A percentile compares a stretch with the other conserved stretches of the same genome.
These are phyloP conservation scores for Phytophthora rubi DNA, from an alignment of 352 stramenopile genomes.

Conservation along the genomic window DNA sequence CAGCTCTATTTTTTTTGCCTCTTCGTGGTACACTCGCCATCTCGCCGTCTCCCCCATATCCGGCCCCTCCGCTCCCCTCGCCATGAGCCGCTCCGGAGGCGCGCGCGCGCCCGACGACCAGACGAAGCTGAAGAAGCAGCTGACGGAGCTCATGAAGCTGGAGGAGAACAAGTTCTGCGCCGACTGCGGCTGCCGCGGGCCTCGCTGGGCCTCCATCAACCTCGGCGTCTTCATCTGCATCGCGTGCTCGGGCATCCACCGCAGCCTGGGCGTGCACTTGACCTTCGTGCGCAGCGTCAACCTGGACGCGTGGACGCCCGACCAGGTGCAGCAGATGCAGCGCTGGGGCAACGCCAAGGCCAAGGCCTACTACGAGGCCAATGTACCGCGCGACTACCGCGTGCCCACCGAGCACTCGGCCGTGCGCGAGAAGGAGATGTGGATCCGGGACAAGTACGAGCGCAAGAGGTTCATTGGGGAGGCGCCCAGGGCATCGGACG, in stretches of 20 bases:
- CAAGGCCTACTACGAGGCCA: constrained; percentile 92
- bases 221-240: constrained; percentile 96
- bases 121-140: constrained; percentile 88
- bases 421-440: constrained; percentile 90
- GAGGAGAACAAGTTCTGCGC: constrained; percentile 93
- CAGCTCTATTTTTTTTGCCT: neutral
- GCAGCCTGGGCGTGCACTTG: constrained; percentile 93
- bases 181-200: constrained; percentile 87
- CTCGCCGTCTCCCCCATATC: neutral
- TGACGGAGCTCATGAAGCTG: constrained; percentile 90
- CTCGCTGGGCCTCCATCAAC: constrained; percentile 94
- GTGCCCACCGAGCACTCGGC: constrained; percentile 79
- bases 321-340: constrained; percentile 93
- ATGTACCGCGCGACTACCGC: constrained; percentile 78
- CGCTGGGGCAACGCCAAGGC: constrained; percentile 90
- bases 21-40: constrained; percentile 19
- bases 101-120: constrained; percentile 72
- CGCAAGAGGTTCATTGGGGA: constrained; percentile 81
- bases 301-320: constrained; percentile 93
- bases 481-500: constrained; percentile 19
- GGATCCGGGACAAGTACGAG: constrained; percentile 93
- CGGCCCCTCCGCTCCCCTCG: too few relatives aligned
- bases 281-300: constrained; percentile 94
- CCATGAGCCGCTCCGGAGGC: constrained; percentile 60
- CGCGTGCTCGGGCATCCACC: constrained; percentile 93